phyloP scores from a whole-genome alignment of 2,329 filamentous ascomycete genomes.

The Teratosphaeria viscida region DNA sequence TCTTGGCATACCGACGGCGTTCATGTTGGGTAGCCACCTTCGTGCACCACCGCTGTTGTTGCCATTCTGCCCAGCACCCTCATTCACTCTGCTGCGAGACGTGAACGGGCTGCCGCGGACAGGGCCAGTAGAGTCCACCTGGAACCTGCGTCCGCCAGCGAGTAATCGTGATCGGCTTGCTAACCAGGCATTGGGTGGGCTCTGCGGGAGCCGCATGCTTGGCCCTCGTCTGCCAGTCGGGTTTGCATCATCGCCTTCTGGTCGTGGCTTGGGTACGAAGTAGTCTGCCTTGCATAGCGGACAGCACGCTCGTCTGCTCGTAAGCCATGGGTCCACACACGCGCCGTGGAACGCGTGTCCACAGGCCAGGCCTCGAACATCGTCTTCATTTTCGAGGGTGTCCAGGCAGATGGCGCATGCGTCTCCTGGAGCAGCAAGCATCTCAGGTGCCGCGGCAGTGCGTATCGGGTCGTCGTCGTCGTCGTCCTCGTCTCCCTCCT shows the following conservation, averaged over 20 bases:
- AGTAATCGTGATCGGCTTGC: constrained; percentile 15
- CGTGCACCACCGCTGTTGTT: constrained; percentile 10
- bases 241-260: constrained; percentile 39
- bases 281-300: constrained; percentile 98
- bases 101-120: background rate
- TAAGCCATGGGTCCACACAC: constrained; percentile 94
- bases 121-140: constrained; percentile 5
- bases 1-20: constrained; percentile 11
- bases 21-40: constrained; percentile 13
- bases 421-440: constrained; percentile 73
- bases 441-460: constrained; percentile 69
- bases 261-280: constrained; percentile 82
- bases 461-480: constrained; percentile 68
- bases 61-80: constrained; percentile 1
- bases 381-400: constrained; percentile 85
- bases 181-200: constrained; percentile 21
- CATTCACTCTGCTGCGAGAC: constrained; percentile 4
- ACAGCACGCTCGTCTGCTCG: constrained; percentile 85
- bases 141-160: constrained; percentile 17
- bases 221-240: constrained; percentile 1
- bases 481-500: constrained; percentile 64
- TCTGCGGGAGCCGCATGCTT: constrained; percentile 9
- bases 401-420: constrained; percentile 96
- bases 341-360: constrained; percentile 97
- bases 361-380: constrained; percentile 85